phyloP scores from a whole-genome alignment of 2,329 filamentous ascomycete genomes.

The Colletotrichum phormii region DNA sequence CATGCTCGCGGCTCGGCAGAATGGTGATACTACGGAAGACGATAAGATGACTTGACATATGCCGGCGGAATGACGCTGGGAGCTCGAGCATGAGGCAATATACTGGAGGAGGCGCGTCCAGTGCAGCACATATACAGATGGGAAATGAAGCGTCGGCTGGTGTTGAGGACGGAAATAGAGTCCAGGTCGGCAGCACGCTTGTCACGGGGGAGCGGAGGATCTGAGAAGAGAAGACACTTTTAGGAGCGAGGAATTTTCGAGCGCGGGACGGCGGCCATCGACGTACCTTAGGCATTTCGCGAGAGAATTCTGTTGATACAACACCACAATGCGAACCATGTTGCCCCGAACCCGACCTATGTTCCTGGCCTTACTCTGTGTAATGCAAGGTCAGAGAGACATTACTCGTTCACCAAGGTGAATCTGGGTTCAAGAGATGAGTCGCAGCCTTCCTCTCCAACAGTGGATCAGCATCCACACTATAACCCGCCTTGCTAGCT shows the following conservation, averaged over 20 bases:
- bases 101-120: neutral
- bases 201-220: neutral
- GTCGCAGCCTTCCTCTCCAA: rapidly evolving
- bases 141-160: neutral
- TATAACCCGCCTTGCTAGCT: constrained; percentile 59
- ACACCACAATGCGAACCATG: neutral
- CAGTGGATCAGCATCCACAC: neutral
- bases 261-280: constrained; percentile 1
- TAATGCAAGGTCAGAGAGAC: too few relatives aligned
- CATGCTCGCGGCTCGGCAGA: constrained; percentile 47
- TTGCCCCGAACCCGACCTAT: neutral
- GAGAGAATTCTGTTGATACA: neutral
- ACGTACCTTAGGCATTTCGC: neutral
- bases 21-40: constrained; percentile 62
- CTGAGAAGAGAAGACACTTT: neutral
- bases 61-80: neutral
- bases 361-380: neutral
- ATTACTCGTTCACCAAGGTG: neutral
- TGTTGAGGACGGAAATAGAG: neutral
- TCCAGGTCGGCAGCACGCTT: neutral
- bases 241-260: constrained; percentile 4
- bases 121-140: neutral
- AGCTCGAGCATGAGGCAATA: too few relatives aligned
- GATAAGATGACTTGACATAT: constrained; percentile 49
- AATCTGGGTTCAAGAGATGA: neutral